Conservation (phyloP, 768 basidiomycete species). For the Chalciporus pseudorubinellus region DNA sequence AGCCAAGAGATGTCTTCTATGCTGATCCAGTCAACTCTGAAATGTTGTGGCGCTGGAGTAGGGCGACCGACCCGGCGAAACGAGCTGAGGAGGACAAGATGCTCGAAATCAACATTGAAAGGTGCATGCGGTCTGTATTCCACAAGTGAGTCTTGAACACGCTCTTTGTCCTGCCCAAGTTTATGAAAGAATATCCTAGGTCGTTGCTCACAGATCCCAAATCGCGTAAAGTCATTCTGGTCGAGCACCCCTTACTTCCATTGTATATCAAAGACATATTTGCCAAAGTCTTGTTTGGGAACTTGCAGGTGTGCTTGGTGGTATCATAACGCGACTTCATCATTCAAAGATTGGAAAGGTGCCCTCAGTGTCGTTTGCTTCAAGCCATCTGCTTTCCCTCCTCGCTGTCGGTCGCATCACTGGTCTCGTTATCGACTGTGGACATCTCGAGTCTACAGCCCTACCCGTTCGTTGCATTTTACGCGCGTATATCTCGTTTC, state of each 20-base stretch:
- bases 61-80: slow-evolving; percentile 51
- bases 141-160: slow-evolving; percentile 59
- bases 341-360: slow-evolving; percentile 49
- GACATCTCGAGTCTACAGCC: slow-evolving; percentile 85
- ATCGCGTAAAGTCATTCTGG: slow-evolving; percentile 88
- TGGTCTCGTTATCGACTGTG: slow-evolving; percentile 91
- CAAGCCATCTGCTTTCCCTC: slow-evolving; percentile 81
- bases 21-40: slow-evolving; percentile 42
- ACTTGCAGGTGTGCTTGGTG: slow-evolving; percentile 60
- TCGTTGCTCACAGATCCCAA: slow-evolving; percentile 93
- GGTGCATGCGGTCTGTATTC: slow-evolving; percentile 72
- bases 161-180: slow-evolving; percentile 10
- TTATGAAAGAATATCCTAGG: slow-evolving; percentile 41
- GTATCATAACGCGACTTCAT: neutral
- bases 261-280: slow-evolving; percentile 85
- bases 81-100: slow-evolving; percentile 73
- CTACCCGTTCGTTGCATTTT: slow-evolving; percentile 64
- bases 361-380: slow-evolving; percentile 91
- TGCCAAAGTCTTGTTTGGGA: slow-evolving; percentile 84
- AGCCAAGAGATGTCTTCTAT: slow-evolving; percentile 84
- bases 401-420: slow-evolving; percentile 87
- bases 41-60: slow-evolving; percentile 59
- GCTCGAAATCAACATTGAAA: slow-evolving; percentile 67
- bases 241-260: slow-evolving; percentile 88
- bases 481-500: neutral